Base-by-base conservation (phyloP, 192 early-diverging fungal species). In the Umbelopsis isabellina region DNA sequence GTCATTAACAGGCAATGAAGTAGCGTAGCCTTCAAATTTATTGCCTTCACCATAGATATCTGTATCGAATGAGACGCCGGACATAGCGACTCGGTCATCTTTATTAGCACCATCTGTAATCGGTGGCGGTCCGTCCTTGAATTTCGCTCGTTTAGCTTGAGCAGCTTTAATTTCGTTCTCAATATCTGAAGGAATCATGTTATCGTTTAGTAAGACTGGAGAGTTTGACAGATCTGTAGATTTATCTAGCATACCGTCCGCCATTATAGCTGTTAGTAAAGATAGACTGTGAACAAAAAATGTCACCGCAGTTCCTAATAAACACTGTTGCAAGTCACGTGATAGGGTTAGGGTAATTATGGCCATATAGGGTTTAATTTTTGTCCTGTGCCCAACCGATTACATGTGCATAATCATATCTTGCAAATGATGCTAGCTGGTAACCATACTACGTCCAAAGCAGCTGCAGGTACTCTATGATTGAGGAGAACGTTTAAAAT, bases 21-120 rank as follows among this genome's bases (percentile, higher is more conserved):
- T 89, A 45, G 87, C 87, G 80, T 91, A 95, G 21, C 84, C 89
- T 4, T 85, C 88, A 69, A 84, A 92, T 71, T 88, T 90, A 73
- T 90, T 86, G 49, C 82, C 81, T 3, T 77, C 74, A 47, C 81
- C 88, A 72, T 92, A 92, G 22, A 91, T 74, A 71, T 94, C 92
- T n/a, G 83, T 90, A 71, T 94, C 94, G 78, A 86, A 90, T 9
- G 82, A 77, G 9, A 80, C 81, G 46, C 72, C 70, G 0, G 80
- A 71, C 41, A 85, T 52, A 0, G 83, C 82, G 16, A 76, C 72
- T 25, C 81, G 81, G 12, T 80, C 83, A 33, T 86, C 83, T 46
- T 80, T 76, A 5, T 61, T 35, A 46, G 58, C 41, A 37, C 25
- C 20, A 47, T 68, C 65, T 9, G 61, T 11, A 77, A 68, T 65